A percentile compares a stretch with the other conserved stretches of the same genome.
Conservation (phyloP, 2,329 filamentous ascomycete genomes). For the Aspergillus intermedius region DNA sequence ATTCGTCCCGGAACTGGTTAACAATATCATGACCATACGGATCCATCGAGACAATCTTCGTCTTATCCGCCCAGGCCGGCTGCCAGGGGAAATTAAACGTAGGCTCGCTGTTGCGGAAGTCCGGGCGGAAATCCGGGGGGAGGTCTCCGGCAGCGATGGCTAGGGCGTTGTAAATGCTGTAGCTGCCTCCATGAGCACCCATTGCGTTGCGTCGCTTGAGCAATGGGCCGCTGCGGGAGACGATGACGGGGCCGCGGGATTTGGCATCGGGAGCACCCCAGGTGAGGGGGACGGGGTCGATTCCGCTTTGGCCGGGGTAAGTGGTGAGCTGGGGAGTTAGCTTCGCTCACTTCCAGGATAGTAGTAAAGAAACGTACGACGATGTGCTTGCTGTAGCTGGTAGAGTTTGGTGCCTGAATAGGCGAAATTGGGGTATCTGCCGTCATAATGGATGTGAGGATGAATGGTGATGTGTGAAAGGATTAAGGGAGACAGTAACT, state of each 20-base stretch:
- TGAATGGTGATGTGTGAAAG: not conserved
- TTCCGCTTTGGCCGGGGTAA: constrained; percentile 88
- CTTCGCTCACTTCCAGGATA: not conserved
- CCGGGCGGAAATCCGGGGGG: constrained; percentile 69
- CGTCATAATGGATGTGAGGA: not conserved
- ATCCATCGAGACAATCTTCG: constrained; percentile 98
- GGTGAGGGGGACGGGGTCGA: constrained; percentile 79
- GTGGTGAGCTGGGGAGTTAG: constrained; percentile 53
- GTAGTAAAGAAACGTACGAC: constrained; percentile 19
- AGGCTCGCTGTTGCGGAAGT: constrained; percentile 82
- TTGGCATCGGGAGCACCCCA: constrained; percentile 76
- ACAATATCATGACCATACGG: constrained; percentile 84
- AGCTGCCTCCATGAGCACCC: constrained; percentile 77
- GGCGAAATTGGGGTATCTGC: constrained; percentile 1
- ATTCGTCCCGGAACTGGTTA: constrained; percentile 67
- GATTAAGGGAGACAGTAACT: not conserved
- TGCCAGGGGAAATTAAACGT: constrained; percentile 85
- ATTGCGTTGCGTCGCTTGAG: constrained; percentile 47
- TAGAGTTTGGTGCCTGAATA: constrained; percentile 16
- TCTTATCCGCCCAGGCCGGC: constrained; percentile 77
- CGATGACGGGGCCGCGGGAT: constrained; percentile 78
- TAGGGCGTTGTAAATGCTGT: constrained; percentile 91
- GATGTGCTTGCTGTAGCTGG: constrained; percentile 29
- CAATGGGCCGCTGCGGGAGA: constrained; percentile 44
- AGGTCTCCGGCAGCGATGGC: constrained; percentile 89